Conservation (phyloP, 345 rosid genomes). For the Heritiera littoralis region DNA sequence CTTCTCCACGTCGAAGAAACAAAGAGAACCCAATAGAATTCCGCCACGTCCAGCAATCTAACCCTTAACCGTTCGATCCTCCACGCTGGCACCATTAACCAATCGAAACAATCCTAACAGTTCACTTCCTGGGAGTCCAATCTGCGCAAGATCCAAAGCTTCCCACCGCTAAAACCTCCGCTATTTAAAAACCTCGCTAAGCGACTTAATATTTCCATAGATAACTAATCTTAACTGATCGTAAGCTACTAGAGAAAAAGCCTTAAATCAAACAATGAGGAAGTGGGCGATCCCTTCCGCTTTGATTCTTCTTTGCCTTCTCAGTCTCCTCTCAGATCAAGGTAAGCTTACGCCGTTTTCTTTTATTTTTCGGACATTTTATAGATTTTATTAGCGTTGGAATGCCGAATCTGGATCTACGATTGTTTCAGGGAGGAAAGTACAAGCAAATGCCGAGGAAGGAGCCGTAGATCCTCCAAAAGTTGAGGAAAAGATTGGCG, state of each 20-base stretch:
- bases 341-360: constrained; percentile 38
- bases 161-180: background rate
- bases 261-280: constrained; percentile 55
- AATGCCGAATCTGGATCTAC: constrained; percentile 31
- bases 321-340: constrained; percentile 79
- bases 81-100: constrained; percentile 36
- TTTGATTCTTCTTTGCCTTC: constrained; percentile 63
- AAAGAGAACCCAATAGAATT: constrained; percentile 27
- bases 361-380: background rate
- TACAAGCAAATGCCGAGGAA: constrained; percentile 77
- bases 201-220: background rate
- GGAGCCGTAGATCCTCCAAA: constrained; percentile 76
- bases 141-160: constrained; percentile 11
- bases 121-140: background rate
- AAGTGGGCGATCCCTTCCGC: constrained; percentile 87
- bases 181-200: constrained; percentile 14
- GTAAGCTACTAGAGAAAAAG: constrained; percentile 27
- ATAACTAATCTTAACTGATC: background rate
- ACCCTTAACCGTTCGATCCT: constrained; percentile 39
- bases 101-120: constrained; percentile 21
- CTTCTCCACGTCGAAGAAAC: constrained; percentile 49
- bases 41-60: constrained; percentile 29
- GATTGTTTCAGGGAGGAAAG: constrained; percentile 54
- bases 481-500: constrained; percentile 90
- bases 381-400: background rate